Evolutionary conservation across 768 basidiomycete genomes (phyloP).

Genomic region (Aureoboletus auriporus): DNA sequence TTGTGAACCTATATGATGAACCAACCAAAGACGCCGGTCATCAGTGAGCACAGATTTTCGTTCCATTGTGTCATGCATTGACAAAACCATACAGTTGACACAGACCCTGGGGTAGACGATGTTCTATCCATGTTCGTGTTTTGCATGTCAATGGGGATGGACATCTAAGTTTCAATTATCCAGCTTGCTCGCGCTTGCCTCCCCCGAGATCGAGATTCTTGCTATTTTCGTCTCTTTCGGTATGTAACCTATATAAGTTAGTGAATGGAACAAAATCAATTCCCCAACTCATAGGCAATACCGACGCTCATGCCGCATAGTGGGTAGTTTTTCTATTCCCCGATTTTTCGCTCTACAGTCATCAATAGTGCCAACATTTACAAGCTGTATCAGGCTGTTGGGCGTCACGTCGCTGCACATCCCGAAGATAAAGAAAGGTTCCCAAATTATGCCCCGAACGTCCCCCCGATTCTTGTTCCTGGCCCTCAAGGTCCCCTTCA

Average conservation of each 20-base stretch:
- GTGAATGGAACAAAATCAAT: background rate
- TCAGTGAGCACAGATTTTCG: constrained; percentile 47
- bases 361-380: constrained; percentile 60
- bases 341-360: background rate
- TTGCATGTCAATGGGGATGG: background rate
- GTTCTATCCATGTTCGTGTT: constrained; percentile 63
- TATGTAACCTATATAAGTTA: constrained; percentile 26
- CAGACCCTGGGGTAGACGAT: constrained; percentile 87
- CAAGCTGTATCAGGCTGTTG: constrained; percentile 69
- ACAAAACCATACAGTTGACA: constrained; percentile 55
- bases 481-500: constrained; percentile 66
- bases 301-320: constrained; percentile 59
- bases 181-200: constrained; percentile 74
- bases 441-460: constrained; percentile 49
- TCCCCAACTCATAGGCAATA: constrained; percentile 53
- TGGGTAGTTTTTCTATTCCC: constrained; percentile 24
- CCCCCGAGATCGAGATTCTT: constrained; percentile 78
- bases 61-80: background rate
- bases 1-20: constrained; percentile 14
- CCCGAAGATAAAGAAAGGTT: constrained; percentile 56
- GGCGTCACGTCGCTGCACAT: constrained; percentile 49
- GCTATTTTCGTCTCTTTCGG: constrained; percentile 77
- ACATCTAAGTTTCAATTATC: background rate
- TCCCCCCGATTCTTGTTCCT: constrained; percentile 58
- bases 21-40: constrained; percentile 48